Evolutionary conservation across 768 basidiomycete species (phyloP).

Genomic region (Leccinum pellstonianum): DNA sequence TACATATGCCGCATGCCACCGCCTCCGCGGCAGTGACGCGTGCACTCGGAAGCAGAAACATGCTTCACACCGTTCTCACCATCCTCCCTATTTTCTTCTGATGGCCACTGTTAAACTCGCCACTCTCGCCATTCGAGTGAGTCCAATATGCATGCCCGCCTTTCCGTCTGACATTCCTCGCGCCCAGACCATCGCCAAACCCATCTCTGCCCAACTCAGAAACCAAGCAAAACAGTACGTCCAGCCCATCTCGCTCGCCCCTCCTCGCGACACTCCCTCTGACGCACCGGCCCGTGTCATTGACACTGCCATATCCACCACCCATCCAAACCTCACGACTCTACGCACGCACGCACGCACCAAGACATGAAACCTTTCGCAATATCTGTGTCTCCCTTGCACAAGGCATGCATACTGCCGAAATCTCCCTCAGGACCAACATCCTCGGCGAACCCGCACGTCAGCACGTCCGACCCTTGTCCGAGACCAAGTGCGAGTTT

Average conservation of each 20-base stretch:
- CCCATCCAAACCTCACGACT: neutral
- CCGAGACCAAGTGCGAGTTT: constrained; percentile 64
- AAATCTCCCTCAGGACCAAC: constrained; percentile 69
- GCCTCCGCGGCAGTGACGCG: neutral
- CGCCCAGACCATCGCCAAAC: constrained; percentile 77
- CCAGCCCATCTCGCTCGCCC: neutral
- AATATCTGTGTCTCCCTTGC: constrained; percentile 69
- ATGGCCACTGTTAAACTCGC: constrained; percentile 79
- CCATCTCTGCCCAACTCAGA: constrained; percentile 68
- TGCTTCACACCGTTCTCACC: neutral
- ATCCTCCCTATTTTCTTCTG: neutral
- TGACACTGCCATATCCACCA: neutral
- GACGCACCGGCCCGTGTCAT: neutral
- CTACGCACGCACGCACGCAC: neutral
- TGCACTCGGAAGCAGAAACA: constrained; percentile 4
- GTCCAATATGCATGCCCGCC: constrained; percentile 18
- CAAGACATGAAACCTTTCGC: constrained; percentile 72
- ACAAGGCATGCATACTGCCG: constrained; percentile 72
- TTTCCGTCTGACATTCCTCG: neutral
- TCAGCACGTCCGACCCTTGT: constrained; percentile 67
- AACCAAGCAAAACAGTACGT: constrained; percentile 71
- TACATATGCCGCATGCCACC: neutral
- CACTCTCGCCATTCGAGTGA: constrained; percentile 70
- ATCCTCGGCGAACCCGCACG: constrained; percentile 74
- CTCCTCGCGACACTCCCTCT: neutral